Conservation (phyloP, 140 eudicot species). For the Flaveria floridana region DNA sequence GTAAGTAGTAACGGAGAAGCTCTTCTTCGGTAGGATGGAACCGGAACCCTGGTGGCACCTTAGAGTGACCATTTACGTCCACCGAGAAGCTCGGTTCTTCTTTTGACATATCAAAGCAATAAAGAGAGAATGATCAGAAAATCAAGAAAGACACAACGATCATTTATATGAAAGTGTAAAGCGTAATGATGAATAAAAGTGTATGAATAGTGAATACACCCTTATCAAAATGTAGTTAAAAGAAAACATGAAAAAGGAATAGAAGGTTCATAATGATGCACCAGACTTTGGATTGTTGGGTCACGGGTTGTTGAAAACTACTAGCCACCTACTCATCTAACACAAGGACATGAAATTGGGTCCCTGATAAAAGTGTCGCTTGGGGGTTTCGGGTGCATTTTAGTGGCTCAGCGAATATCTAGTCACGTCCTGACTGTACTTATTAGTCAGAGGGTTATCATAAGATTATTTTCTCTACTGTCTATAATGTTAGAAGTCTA, state of each 20-base stretch:
- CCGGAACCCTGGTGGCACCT: slow-evolving; percentile 68
- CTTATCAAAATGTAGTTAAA: slow-evolving; percentile 23
- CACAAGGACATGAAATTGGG: slow-evolving; percentile 29
- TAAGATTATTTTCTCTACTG: not conserved
- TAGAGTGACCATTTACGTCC: slow-evolving; percentile 57
- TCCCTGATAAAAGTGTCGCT: slow-evolving; percentile 26
- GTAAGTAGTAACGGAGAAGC: slow-evolving; percentile 55
- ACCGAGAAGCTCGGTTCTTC: slow-evolving; percentile 50
- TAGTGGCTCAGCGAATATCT: not conserved
- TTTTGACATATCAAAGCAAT: slow-evolving; percentile 27
- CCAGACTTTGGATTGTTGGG: slow-evolving; percentile 42
- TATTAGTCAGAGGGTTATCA: too few relatives aligned
- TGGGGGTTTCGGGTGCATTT: not conserved
- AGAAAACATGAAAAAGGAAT: slow-evolving; percentile 36
- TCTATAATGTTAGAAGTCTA: too few relatives aligned
- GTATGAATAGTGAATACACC: slow-evolving; percentile 24
- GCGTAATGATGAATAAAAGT: slow-evolving; percentile 20
- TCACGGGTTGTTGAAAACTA: slow-evolving; percentile 34
- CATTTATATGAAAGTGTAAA: slow-evolving; percentile 25
- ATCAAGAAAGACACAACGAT: slow-evolving; percentile 23
- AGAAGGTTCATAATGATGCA: slow-evolving; percentile 40
- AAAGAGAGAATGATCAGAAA: slow-evolving; percentile 16
- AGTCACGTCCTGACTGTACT: too few relatives aligned
- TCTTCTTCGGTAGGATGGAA: slow-evolving; percentile 71
- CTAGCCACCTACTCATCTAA: slow-evolving; percentile 36